These are phyloP conservation scores for Fragaria ananassa DNA, from an alignment of 306 rosid genomes.

Conservation along the genomic window DNA sequence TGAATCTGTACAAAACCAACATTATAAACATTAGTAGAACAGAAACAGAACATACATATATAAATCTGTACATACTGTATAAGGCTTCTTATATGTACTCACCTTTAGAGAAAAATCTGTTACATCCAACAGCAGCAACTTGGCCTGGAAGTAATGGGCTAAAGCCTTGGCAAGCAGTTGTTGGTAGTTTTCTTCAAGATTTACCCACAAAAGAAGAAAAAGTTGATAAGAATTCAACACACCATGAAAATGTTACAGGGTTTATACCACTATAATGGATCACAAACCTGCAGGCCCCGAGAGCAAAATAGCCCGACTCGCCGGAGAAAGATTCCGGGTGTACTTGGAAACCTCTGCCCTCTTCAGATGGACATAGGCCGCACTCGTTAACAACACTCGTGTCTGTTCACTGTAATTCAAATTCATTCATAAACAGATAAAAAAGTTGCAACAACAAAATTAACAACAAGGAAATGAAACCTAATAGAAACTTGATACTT, in stretches of 20 bases:
- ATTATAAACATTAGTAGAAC: constrained; percentile 2
- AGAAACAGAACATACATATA: not conserved
- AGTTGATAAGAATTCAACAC: not conserved
- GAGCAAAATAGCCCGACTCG: constrained; percentile 84
- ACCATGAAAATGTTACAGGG: not conserved
- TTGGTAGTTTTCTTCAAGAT: constrained; percentile 72
- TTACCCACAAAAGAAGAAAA: not conserved
- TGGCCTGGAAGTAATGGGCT: constrained; percentile 92
- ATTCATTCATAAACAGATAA: not conserved
- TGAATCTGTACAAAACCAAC: constrained; percentile 55
- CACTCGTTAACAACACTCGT: constrained; percentile 80
- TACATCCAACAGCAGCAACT: constrained; percentile 78
- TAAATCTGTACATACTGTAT: not conserved
- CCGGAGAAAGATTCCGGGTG: constrained; percentile 94
- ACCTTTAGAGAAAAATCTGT: constrained; percentile 86
- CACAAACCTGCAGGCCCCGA: constrained; percentile 89
- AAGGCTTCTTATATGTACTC: constrained; percentile 5
- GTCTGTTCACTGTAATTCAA: constrained; percentile 71
- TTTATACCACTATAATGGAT: not conserved
- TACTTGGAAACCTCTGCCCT: constrained; percentile 77
- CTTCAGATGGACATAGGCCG: constrained; percentile 90
- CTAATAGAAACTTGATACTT: not conserved
- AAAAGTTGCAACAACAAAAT: not conserved
- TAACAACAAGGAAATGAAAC: not conserved
- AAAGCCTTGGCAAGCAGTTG: constrained; percentile 98